Evolutionary conservation across 2,329 filamentous ascomycete species (phyloP), one percentile per base, ranked within the genome.

Genomic region (Fusarium cicatricum): DNA sequence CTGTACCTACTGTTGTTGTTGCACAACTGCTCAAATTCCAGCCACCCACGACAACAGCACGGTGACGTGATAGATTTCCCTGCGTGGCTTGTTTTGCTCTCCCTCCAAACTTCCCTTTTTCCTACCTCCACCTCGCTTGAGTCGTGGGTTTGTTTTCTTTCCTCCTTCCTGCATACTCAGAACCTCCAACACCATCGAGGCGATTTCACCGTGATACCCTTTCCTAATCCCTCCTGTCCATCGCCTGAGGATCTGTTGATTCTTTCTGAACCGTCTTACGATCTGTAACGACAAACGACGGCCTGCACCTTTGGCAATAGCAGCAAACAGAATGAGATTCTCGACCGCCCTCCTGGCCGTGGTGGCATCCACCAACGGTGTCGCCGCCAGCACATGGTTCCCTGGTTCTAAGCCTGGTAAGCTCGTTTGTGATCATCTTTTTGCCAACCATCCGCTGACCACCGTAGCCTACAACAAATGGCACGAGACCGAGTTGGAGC

Each of bases 401-500:
- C 86, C 75, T 14, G 75, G 75, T n/a, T 67, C 85, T 72, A 95
- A 92, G 77, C 82, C 91, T 71, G 89, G 93, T 96, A 83, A 69
- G 90, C 63, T 15, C 32, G 10, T 7, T 33, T 21, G 15, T 32
- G 10, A 5, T 23, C 5, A 3, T 29, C 12, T 16, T 37, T 8
- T 14, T 12, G 17, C 38, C 4, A 15, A 32, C 26, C 19, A 2
- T n/a, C 16, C 5, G 15, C 56, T 64, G 19, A 63, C 23, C 12
- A 8, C 3, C 16, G 10, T n/a, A 97, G 94, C 89, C 14, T 98
- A 98, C 83, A 97, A 98, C 80, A 97, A 95, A 75, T 99, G 95
- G 95, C 94, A 98, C 70, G 89, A 98, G 81, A 96, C 91, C 17
- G 95, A 99, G 82, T 86, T 99, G 26, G 94, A 99, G 80, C 87